Base-by-base conservation (phyloP, 1,139 yeast genomes). In the Scheffersomyces stambukii region DNA sequence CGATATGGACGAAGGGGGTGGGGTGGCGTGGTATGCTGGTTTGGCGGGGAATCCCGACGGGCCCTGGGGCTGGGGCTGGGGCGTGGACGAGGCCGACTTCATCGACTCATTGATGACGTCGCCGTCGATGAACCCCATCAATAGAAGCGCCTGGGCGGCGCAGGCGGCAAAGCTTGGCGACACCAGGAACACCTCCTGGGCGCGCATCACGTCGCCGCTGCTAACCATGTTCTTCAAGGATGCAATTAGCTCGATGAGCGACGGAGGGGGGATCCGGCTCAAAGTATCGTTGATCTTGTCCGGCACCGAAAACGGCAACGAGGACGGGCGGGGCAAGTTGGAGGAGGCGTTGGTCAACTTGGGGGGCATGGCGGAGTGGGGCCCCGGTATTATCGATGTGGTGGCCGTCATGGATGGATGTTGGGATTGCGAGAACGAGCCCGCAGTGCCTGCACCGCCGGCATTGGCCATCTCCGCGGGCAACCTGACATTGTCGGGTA, bases 81-180 rank as follows among this genome's bases (percentile, higher is more conserved):
- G 50, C 3, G 51, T 43, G 2, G 57, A 25, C 1, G 58, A 60
- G 3, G 40, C 32, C 13, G 48, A 42, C 24, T 57, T 59, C 60
- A 61, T 61, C 13, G 71, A 55, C 35, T 65, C 72, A 20, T 68
- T 64, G 16, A 81, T 75, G 12, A 79, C 81, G 23, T 75, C 78
- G 23, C 69, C 64, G 48, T 81, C 83, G 18, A 81, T 74, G 28
- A 81, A 65, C 1, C 91, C 93, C 89, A 81, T 81, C 27, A 80
- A 61, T n/a, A 81, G 52, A 37, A 82, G 60, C 3, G 86, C 83
- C 49, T 82, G 91, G 0, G 88, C 76, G 1, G 83, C 77, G 2
- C 83, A 67, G 3, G 75, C 59, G 4, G 86, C 80, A 25, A 81
- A 57, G 28, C 75, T 68, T 3, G 81, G 77, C 23, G 77, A 71